Percentiles rank a stretch among this genome's conserved stretches.
Conservation (phyloP, 352 stramenopile species). For the Phytophthora quininea region DNA sequence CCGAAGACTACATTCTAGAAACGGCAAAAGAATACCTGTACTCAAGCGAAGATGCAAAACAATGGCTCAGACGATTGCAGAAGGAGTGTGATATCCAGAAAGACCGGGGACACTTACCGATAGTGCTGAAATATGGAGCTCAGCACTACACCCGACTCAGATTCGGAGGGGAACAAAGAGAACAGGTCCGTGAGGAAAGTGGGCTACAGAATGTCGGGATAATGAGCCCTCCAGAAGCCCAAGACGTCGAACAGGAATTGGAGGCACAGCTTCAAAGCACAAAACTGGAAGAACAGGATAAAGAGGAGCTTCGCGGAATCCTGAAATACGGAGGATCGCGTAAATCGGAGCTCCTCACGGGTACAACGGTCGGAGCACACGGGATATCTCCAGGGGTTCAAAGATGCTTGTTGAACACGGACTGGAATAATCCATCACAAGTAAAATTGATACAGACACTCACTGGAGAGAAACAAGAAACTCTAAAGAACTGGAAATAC, state of each 20-base stretch:
- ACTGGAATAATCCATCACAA: neutral
- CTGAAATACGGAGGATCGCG: neutral
- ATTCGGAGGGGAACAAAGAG: constrained; percentile 1
- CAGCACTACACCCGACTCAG: constrained; percentile 1
- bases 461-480: neutral
- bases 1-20: neutral
- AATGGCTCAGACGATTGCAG: neutral
- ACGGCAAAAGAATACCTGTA: neutral
- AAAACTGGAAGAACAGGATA: neutral
- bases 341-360: neutral
- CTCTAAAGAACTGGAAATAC: neutral
- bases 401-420: neutral
- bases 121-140: neutral
- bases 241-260: neutral
- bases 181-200: neutral
- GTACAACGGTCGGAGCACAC: neutral
- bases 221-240: neutral
- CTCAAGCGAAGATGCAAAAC: neutral
- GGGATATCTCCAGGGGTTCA: neutral
- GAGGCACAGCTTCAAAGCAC: neutral
- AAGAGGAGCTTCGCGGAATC: neutral
- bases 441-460: neutral
- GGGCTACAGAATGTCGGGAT: neutral
- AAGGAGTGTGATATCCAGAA: neutral
- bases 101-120: neutral